Evolutionary conservation across 2,329 filamentous ascomycete genomes (phyloP).

Genomic region (Colletotrichum noveboracense): DNA sequence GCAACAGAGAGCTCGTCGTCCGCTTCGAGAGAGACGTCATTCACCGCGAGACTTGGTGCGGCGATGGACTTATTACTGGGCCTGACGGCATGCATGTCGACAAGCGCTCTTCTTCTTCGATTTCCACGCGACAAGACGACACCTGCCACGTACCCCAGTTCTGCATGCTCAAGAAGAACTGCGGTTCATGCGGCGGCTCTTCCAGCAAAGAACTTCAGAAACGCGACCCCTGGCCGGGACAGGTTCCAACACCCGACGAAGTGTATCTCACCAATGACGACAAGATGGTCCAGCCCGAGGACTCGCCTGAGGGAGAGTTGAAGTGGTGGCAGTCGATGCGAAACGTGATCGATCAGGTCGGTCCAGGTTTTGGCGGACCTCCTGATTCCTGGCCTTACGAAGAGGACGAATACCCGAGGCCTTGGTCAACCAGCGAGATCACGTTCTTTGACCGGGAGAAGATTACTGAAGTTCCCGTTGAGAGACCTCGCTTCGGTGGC

Average conservation of each 20-base stretch:
- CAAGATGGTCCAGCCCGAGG: not conserved
- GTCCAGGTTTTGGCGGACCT: not conserved
- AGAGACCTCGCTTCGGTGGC: conserved; percentile 11
- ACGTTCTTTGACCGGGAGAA: not conserved
- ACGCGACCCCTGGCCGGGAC: not conserved
- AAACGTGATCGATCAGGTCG: not conserved
- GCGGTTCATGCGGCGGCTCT: not conserved
- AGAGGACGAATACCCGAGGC: not conserved
- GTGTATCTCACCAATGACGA: not conserved
- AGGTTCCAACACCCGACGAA: not conserved
- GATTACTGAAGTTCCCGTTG: not conserved
- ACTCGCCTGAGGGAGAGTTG: not conserved
- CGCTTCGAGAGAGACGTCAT: conserved; percentile 19
- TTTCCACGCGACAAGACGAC: not conserved
- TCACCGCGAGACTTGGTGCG: conserved; percentile 31
- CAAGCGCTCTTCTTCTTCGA: not conserved
- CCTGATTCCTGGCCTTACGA: not conserved
- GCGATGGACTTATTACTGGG: not conserved
- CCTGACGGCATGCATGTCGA: not conserved
- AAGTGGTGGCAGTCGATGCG: not conserved
- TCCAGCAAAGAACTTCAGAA: not conserved
- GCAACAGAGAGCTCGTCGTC: conserved; percentile 5
- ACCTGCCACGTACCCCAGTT: not conserved
- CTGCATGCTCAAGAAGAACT: not conserved
- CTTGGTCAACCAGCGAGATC: conserved; percentile 4